Evolutionary conservation across 2,329 filamentous ascomycete genomes (phyloP).

Genomic region (Talaromyces sp.): DNA sequence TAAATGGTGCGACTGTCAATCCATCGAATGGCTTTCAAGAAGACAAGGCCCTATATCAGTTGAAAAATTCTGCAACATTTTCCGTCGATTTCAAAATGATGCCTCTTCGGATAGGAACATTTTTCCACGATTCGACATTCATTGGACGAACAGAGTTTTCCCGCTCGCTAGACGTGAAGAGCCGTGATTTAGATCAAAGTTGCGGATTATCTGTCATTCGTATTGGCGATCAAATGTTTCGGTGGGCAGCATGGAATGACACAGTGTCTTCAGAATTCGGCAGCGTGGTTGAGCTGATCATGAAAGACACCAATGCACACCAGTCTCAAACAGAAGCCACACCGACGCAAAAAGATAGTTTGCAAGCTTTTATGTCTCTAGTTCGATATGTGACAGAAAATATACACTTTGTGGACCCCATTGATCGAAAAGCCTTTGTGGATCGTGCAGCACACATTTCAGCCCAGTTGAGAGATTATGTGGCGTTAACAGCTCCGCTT

Average conservation of each 20-base stretch:
- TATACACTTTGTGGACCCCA: conserved; percentile 48
- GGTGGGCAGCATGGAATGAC: conserved; percentile 53
- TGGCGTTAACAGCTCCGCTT: conserved; percentile 12
- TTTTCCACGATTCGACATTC: conserved; percentile 52
- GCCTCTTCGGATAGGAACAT: conserved; percentile 46
- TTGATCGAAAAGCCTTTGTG: conserved; percentile 47
- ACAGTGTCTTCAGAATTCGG: conserved; percentile 44
- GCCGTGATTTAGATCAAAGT: conserved; percentile 39
- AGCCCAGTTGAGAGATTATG: conserved; percentile 32
- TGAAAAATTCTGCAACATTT: conserved; percentile 42
- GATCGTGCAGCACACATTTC: conserved; percentile 30
- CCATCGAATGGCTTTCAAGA: conserved; percentile 28
- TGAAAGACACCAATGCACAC: conserved; percentile 16
- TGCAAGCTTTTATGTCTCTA: conserved; percentile 24
- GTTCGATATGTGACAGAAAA: conserved; percentile 45
- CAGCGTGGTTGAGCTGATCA: conserved; percentile 28
- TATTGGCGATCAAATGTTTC: conserved; percentile 26
- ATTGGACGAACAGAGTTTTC: conserved; percentile 52
- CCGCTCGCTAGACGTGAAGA: conserved; percentile 35
- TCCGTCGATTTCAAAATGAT: conserved; percentile 48
- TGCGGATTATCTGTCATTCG: conserved; percentile 35
- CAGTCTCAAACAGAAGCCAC: neutral
- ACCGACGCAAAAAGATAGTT: neutral
- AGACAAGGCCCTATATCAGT: conserved; percentile 29
- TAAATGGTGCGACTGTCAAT: neutral